Conservation (phyloP, 192 early-diverging fungal genomes). For the Chytriomyces sp. region DNA sequence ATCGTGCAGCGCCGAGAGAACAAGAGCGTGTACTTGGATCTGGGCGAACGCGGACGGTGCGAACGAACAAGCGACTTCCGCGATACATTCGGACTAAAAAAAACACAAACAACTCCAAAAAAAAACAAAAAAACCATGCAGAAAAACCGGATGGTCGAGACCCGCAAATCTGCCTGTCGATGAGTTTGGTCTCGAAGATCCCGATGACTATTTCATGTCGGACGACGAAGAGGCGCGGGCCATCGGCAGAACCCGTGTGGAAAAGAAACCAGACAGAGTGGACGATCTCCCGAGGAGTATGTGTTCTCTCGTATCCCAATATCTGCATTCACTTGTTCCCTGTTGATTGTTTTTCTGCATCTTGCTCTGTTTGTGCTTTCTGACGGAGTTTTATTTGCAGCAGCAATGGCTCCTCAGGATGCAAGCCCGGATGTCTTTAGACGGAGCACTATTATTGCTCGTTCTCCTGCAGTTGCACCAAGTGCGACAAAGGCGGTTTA, state of each 20-base stretch:
- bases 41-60: neutral
- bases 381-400: neutral
- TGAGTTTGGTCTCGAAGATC: slow-evolving; percentile 11
- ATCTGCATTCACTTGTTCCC: neutral
- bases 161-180: slow-evolving; percentile 16
- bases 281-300: neutral
- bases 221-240: neutral
- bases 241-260: neutral
- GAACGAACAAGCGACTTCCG: neutral
- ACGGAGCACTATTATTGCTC: slow-evolving; percentile 11
- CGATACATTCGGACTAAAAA: neutral
- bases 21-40: neutral
- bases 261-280: neutral
- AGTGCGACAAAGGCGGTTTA: neutral
- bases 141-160: slow-evolving; percentile 28
- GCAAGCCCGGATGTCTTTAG: slow-evolving; percentile 5
- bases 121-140: neutral
- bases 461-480: slow-evolving; percentile 12
- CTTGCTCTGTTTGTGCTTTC: neutral
- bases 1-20: neutral
- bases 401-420: neutral
- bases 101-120: neutral
- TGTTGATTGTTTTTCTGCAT: neutral
- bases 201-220: slow-evolving; percentile 9
- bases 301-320: neutral